Conservation (phyloP, 2,329 filamentous ascomycete genomes). For the Aureobasidium sp. region DNA sequence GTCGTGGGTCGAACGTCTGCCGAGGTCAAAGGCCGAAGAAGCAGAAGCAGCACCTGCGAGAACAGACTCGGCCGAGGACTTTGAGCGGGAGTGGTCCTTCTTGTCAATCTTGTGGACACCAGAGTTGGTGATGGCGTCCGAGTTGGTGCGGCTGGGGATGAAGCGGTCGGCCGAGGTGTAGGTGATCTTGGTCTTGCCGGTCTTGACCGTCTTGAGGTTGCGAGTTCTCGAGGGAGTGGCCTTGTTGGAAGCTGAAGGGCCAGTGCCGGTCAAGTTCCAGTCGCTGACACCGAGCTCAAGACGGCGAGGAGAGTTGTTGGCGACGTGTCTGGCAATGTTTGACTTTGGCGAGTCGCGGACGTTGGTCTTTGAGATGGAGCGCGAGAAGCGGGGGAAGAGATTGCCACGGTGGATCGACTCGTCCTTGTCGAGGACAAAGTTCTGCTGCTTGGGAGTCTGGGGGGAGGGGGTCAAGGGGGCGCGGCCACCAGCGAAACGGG, state of each 20-base stretch:
- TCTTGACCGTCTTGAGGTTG: slow-evolving; percentile 34
- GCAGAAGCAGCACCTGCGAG: slow-evolving; percentile 64
- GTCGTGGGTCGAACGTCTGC: slow-evolving; percentile 56
- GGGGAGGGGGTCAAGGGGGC: slow-evolving; percentile 94
- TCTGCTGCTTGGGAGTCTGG: slow-evolving; percentile 57
- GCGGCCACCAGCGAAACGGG: slow-evolving; percentile 87
- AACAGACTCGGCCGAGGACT: slow-evolving; percentile 64
- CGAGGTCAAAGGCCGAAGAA: slow-evolving; percentile 51
- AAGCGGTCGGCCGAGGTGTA: slow-evolving; percentile 68
- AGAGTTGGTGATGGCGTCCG: slow-evolving; percentile 76
- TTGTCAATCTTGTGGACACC: slow-evolving; percentile 75
- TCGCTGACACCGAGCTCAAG: slow-evolving; percentile 90
- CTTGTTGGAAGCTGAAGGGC: slow-evolving; percentile 44
- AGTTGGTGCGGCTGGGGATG: slow-evolving; percentile 87
- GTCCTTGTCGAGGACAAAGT: slow-evolving; percentile 42
- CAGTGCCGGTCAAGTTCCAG: slow-evolving; percentile 82
- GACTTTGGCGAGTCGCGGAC: slow-evolving; percentile 91
- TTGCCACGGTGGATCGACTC: slow-evolving; percentile 72
- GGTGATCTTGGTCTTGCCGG: slow-evolving; percentile 61
- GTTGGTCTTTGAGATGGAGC: slow-evolving; percentile 56
- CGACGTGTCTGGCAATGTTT: slow-evolving; percentile 61
- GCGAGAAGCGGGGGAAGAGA: slow-evolving; percentile 70
- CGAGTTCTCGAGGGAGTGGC: slow-evolving; percentile 36
- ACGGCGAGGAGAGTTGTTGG: slow-evolving; percentile 65
- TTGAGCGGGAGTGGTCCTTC: slow-evolving; percentile 65